Percentiles rank a stretch among this genome's conserved stretches.
Evolutionary conservation across 129 eudicot species (phyloP).

Genomic region (sunflower (Helianthus annuus)): DNA sequence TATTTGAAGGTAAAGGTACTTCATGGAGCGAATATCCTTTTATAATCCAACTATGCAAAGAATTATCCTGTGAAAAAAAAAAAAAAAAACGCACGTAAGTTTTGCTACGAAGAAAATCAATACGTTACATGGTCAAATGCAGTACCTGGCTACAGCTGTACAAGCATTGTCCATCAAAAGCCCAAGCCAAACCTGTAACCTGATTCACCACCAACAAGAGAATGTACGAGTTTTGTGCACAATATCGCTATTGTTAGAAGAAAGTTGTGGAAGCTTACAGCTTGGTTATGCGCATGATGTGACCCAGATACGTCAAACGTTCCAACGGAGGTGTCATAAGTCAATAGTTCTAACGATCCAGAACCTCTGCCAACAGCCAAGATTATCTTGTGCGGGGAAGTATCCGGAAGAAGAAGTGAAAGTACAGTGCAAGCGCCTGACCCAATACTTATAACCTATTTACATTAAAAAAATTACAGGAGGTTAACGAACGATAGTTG

Average conservation of each 20-base stretch:
- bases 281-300: constrained; percentile 57
- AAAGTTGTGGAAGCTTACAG: constrained; percentile 46
- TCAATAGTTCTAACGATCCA: constrained; percentile 69
- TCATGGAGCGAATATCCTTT: constrained; percentile 47
- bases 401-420: constrained; percentile 52
- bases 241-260: constrained; percentile 16
- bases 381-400: constrained; percentile 43
- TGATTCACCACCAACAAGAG: constrained; percentile 32
- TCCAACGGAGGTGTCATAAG: constrained; percentile 42
- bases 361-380: constrained; percentile 95
- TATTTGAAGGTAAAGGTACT: constrained; percentile 68
- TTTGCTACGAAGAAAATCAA: constrained; percentile 3
- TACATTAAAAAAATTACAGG: neutral
- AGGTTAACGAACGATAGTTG: too few species aligned
- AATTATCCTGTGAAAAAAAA: constrained; percentile 66
- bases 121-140: constrained; percentile 2
- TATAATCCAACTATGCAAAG: constrained; percentile 72
- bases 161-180: constrained; percentile 78
- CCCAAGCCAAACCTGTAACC: constrained; percentile 95
- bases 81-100: constrained; percentile 6
- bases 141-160: constrained; percentile 96
- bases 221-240: neutral
- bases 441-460: constrained; percentile 52
- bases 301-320: constrained; percentile 45
- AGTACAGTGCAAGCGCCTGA: constrained; percentile 58